Conservation (phyloP, 495 filamentous ascomycete genomes). For the Gamarada debralockiae region DNA sequence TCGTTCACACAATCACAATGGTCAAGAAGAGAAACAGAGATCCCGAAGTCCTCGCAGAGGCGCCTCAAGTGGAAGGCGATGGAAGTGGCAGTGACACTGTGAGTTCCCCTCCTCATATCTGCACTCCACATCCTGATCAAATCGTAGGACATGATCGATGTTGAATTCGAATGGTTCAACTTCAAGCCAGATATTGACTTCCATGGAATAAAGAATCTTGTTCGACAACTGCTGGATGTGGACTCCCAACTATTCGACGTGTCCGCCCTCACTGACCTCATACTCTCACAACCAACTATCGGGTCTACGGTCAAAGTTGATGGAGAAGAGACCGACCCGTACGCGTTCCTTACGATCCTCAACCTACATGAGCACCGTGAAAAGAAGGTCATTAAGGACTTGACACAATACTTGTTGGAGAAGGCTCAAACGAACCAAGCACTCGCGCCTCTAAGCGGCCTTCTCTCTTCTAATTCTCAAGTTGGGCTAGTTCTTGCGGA, state of each 20-base stretch:
- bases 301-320: constrained; percentile 96
- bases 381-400: constrained; percentile 62
- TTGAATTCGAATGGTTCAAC: constrained; percentile 99
- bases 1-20: constrained; percentile 38
- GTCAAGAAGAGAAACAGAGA: constrained; percentile 45
- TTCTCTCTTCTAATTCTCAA: constrained; percentile 46
- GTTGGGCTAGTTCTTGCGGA: constrained; percentile 88
- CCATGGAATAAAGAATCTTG: constrained; percentile 85
- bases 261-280: constrained; percentile 79
- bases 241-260: constrained; percentile 83
- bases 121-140: too few relatives aligned
- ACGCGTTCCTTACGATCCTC: constrained; percentile 88
- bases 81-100: constrained; percentile 41
- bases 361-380: constrained; percentile 79
- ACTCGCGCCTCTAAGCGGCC: constrained; percentile 51
- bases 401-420: constrained; percentile 67
- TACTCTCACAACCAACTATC: constrained; percentile 81
- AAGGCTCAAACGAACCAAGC: constrained; percentile 51
- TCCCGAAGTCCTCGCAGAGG: constrained; percentile 36
- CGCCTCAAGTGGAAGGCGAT: constrained; percentile 25
- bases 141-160: constrained; percentile 87
- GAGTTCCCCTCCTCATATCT: constrained; percentile 16
- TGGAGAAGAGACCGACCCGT: constrained; percentile 89
- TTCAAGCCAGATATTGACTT: constrained; percentile 88
- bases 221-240: constrained; percentile 90